Evolutionary conservation across 2,329 filamentous ascomycete genomes (phyloP), one percentile per base, ranked within the genome.

Genomic region (Fusarium sp.): DNA sequence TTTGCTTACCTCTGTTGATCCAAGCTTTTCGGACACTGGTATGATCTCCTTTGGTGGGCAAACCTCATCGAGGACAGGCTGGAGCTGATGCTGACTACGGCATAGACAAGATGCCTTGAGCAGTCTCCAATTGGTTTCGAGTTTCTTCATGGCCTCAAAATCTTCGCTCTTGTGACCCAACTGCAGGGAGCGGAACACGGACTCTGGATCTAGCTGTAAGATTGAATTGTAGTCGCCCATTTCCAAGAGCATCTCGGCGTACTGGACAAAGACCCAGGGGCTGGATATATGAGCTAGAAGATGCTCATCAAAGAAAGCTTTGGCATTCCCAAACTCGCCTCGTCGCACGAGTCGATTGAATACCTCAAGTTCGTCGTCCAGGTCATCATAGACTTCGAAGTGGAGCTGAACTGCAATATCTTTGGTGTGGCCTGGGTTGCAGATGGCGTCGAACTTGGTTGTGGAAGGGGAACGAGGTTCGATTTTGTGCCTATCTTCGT

Each of bases 201-300:
- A 27, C 1, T 33, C 20, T 0, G 50, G 2, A 5, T 54, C 2
- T 0, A 54, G 50, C 18, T 14, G 7, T 4, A 29, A 27, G 2
- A 54, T 2, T 5, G 50, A 54, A 0, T 33, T 54, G 11, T 54
- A 54, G 3, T 54, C 50, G 1, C 50, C 50, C 50, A 54, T 54
- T 18, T 54, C 18, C 1, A 54, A 14, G 6, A 54, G 27, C 50
- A 54, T 54, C 29, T 54, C 50, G 4, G 50, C 50, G n/a, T 33
- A 54, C 10, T 54, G 50, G 6, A 54, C 50, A 33, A 54, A 54
- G 2, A 54, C n/a, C 50, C 50, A 54, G 2, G 50, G 50, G 2
- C 2, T 1, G 10, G 50, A 0, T 3, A 13, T 8, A 4, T 31
- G 11, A 13, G 18, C 6, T 1, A 8, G 2, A 8, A 54, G 50